These are phyloP conservation scores for Teratosphaeria pseudoeucalypti DNA, from an alignment of 2,329 filamentous ascomycete species.

Conservation along the genomic window DNA sequence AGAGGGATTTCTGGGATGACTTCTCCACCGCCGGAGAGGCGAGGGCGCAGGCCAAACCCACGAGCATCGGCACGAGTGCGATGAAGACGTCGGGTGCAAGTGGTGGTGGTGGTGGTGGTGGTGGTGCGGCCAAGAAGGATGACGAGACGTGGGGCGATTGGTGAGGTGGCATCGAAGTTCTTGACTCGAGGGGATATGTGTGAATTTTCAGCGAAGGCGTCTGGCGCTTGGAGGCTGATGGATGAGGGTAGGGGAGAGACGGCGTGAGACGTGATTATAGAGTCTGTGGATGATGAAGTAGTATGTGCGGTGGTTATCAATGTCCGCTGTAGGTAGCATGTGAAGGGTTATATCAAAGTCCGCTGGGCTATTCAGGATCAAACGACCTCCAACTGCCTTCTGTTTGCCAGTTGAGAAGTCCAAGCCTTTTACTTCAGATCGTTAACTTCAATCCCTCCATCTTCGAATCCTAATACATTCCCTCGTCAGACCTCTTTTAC, in stretches of 20 bases:
- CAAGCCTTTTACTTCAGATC: too few relatives aligned
- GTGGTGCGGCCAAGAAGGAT: conserved; percentile 39
- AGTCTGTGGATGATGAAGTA: too few relatives aligned
- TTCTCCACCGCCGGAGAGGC: conserved; percentile 30
- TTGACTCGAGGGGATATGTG: not conserved
- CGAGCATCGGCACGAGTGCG: conserved; percentile 52
- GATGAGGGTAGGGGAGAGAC: not conserved
- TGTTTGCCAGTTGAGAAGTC: too few relatives aligned
- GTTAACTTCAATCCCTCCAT: too few relatives aligned
- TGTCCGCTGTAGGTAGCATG: too few relatives aligned
- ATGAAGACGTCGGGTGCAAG: conserved; percentile 41
- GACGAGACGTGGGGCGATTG: conserved; percentile 46
- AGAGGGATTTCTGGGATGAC: conserved; percentile 46
- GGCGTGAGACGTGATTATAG: too few relatives aligned
- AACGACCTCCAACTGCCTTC: too few relatives aligned
- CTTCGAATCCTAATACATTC: too few relatives aligned
- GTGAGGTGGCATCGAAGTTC: conserved; percentile 15
- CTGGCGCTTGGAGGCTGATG: not conserved
- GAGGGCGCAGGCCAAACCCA: conserved; percentile 14
- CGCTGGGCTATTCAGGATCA: too few relatives aligned
- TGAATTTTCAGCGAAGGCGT: not conserved
- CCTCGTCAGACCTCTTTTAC: too few relatives aligned
- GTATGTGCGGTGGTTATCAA: too few relatives aligned
- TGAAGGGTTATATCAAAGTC: too few relatives aligned
- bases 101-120: conserved; percentile 15